Evolutionary conservation across 2,329 filamentous ascomycete genomes (phyloP).

Genomic region (Colletotrichum truncatum): DNA sequence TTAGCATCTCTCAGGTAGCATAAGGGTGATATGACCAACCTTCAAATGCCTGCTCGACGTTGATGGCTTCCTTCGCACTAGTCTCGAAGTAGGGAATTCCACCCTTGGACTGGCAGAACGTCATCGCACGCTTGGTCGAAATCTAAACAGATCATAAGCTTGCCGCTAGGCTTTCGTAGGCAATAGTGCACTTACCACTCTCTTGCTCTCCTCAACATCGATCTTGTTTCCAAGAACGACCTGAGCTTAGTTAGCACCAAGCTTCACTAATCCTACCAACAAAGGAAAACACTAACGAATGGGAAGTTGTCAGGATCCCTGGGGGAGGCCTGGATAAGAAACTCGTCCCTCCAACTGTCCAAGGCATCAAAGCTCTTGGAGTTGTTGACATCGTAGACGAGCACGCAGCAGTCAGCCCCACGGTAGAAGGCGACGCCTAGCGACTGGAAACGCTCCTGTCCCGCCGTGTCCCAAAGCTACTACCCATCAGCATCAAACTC

Average conservation of each 20-base stretch:
- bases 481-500: constrained; percentile 10
- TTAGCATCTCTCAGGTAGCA: constrained; percentile 17
- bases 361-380: constrained; percentile 98
- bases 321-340: constrained; percentile 95
- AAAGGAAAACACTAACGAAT: constrained; percentile 76
- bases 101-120: constrained; percentile 97
- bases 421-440: constrained; percentile 97
- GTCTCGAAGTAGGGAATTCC: constrained; percentile 99
- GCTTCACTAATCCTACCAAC: background rate
- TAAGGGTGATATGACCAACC: constrained; percentile 50
- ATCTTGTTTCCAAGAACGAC: constrained; percentile 99
- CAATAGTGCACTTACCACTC: constrained; percentile 69
- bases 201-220: constrained; percentile 96
- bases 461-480: constrained; percentile 96
- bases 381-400: constrained; percentile 99
- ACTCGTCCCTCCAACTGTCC: constrained; percentile 98
- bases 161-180: background rate
- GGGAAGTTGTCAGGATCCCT: constrained; percentile 97
- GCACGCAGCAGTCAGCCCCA: constrained; percentile 95
- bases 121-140: constrained; percentile 93
- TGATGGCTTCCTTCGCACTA: constrained; percentile 97
- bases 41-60: constrained; percentile 86
- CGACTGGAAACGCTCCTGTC: constrained; percentile 97
- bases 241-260: constrained; percentile 53
- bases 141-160: constrained; percentile 62